phyloP scores from a whole-genome alignment of 2,329 filamentous ascomycete genomes.

The Fusarium longipes region DNA sequence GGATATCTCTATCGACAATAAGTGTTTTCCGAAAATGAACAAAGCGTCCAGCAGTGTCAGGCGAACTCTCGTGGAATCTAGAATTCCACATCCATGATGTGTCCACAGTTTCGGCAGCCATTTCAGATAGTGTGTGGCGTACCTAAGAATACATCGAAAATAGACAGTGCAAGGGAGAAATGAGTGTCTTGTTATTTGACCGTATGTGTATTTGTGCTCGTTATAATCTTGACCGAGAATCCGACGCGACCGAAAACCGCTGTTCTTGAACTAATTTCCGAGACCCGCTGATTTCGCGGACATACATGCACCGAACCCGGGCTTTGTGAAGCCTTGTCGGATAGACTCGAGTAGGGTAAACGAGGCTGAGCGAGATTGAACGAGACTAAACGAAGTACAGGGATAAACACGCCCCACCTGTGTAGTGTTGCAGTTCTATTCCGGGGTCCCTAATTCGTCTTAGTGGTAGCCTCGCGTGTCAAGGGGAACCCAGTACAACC shows the following conservation, averaged over 20 bases:
- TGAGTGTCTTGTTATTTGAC: neutral
- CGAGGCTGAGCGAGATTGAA: neutral
- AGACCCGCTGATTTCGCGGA: neutral
- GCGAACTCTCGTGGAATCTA: neutral
- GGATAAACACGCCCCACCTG: no score
- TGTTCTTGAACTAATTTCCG: no score
- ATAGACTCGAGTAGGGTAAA: neutral
- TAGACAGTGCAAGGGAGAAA: neutral
- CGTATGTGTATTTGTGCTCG: neutral
- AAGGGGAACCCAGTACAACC: no score
- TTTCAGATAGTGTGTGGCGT: neutral
- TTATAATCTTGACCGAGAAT: neutral
- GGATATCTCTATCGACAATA: accelerated
- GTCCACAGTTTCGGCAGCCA: neutral
- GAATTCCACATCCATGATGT: slow-evolving; percentile 12
- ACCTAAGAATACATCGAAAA: neutral
- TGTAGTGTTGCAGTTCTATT: no score
- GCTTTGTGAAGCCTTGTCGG: no score
- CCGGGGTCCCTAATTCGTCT: no score
- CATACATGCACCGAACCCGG: neutral
- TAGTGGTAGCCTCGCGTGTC: no score
- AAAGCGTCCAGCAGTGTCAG: neutral
- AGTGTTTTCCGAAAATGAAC: neutral
- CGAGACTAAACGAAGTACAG: neutral
- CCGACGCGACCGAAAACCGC: no score